Conservation (phyloP, 768 basidiomycete genomes). For the Tricholoma matsutake region DNA sequence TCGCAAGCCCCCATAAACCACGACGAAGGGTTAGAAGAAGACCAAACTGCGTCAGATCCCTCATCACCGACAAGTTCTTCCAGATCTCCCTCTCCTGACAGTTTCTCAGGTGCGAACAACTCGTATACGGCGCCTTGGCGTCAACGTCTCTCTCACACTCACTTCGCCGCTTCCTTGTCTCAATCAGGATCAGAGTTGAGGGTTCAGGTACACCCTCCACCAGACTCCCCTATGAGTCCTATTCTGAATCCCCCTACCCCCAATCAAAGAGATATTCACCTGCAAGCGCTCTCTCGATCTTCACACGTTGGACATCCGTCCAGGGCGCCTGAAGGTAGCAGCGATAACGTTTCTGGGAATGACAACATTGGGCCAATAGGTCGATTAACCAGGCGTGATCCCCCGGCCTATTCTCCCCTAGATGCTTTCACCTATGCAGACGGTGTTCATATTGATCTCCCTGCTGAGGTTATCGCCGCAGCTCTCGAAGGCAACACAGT, state of each 20-base stretch:
- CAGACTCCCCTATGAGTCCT: conserved; percentile 74
- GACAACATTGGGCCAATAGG: conserved; percentile 32
- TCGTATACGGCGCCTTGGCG: conserved; percentile 74
- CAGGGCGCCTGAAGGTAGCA: conserved; percentile 29
- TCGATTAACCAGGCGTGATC: conserved; percentile 55
- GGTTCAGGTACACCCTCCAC: conserved; percentile 72
- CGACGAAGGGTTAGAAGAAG: conserved; percentile 25
- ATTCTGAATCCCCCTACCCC: conserved; percentile 84
- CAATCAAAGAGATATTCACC: conserved; percentile 75
- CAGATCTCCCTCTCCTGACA: conserved; percentile 59
- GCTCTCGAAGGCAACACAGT: conserved; percentile 75
- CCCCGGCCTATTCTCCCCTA: conserved; percentile 86
- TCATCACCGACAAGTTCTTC: conserved; percentile 46
- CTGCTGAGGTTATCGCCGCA: conserved; percentile 88
- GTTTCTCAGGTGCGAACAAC: conserved; percentile 76
- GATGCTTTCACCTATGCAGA: conserved; percentile 82
- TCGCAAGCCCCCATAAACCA: conserved; percentile 13
- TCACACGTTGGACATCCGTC: conserved; percentile 31
- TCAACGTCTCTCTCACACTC: conserved; percentile 64
- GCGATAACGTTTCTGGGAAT: conserved; percentile 18
- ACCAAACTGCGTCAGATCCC: conserved; percentile 21
- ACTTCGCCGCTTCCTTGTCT: conserved; percentile 56
- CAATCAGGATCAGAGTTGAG: conserved; percentile 64
- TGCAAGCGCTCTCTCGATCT: conserved; percentile 56
- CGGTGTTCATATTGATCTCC: conserved; percentile 90